Conservation (phyloP, 148 eudicot species). For the Spergularia marina region DNA sequence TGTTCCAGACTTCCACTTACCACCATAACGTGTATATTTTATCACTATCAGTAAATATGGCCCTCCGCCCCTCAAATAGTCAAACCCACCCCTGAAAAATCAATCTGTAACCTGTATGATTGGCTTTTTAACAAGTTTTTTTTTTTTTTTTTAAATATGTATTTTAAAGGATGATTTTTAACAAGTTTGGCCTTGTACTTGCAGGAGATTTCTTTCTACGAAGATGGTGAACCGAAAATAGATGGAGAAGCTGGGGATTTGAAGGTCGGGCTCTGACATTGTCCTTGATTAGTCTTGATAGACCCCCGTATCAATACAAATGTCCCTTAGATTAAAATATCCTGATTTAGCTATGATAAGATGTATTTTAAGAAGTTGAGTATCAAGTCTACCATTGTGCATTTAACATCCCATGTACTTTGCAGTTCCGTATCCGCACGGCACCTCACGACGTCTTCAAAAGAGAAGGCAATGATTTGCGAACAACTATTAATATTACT, state of each 20-base stretch:
- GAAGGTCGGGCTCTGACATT: conserved; percentile 41
- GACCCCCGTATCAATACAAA: not conserved
- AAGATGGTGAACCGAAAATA: conserved; percentile 91
- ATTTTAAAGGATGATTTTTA: not conserved
- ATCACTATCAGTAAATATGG: too few species aligned
- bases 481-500: conserved; percentile 69
- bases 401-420: conserved; percentile 5
- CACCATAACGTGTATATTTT: too few species aligned
- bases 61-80: too few species aligned
- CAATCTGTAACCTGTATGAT: too few species aligned
- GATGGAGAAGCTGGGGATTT: conserved; percentile 97
- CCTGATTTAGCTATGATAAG: not conserved
- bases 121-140: too few species aligned
- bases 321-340: not conserved
- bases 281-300: not conserved
- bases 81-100: too few species aligned
- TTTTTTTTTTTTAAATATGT: not conserved
- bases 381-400: not conserved
- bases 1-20: too few species aligned
- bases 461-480: conserved; percentile 89
- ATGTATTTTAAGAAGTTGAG: not conserved
- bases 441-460: conserved; percentile 85
- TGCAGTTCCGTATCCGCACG: conserved; percentile 83
- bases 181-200: conserved; percentile 4
- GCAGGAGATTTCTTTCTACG: conserved; percentile 84